Conservation (phyloP, 2,329 filamentous ascomycete species). For the Fusarium coicis region DNA sequence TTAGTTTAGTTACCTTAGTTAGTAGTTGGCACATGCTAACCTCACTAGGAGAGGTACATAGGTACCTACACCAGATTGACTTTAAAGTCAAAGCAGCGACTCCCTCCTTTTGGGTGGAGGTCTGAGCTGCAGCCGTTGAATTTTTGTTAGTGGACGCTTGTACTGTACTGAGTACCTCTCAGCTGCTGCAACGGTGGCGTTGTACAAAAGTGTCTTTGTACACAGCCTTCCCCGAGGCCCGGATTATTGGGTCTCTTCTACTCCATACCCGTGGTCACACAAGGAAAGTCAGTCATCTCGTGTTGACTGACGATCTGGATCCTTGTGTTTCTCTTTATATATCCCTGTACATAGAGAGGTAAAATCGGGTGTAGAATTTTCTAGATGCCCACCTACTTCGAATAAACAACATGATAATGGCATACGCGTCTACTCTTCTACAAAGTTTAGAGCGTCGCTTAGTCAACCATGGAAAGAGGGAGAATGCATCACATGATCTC, state of each 20-base stretch:
- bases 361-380: not conserved
- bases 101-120: conserved; percentile 24
- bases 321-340: not conserved
- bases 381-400: not conserved
- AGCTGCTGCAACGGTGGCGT: not conserved
- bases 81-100: conserved; percentile 18
- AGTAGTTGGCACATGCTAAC: not conserved
- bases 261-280: not conserved
- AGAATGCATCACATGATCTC: conserved; percentile 45
- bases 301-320: conserved; percentile 1
- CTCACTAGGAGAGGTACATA: conserved; percentile 16
- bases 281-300: conserved; percentile 3
- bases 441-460: conserved; percentile 4
- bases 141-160: conserved; percentile 7
- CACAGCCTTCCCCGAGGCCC: not conserved
- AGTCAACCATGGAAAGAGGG: conserved; percentile 9
- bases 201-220: not conserved
- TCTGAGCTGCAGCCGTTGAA: conserved; percentile 4
- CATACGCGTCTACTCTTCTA: not conserved
- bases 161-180: not conserved
- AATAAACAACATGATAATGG: not conserved
- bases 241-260: conserved; percentile 2
- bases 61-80: conserved; percentile 14
- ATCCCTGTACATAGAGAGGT: not conserved
- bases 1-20: not conserved